A percentile compares a stretch with the other conserved stretches of the same genome.
These are phyloP conservation scores for Lactarius deliciosus DNA, from an alignment of 768 basidiomycete genomes.

Conservation along the genomic window DNA sequence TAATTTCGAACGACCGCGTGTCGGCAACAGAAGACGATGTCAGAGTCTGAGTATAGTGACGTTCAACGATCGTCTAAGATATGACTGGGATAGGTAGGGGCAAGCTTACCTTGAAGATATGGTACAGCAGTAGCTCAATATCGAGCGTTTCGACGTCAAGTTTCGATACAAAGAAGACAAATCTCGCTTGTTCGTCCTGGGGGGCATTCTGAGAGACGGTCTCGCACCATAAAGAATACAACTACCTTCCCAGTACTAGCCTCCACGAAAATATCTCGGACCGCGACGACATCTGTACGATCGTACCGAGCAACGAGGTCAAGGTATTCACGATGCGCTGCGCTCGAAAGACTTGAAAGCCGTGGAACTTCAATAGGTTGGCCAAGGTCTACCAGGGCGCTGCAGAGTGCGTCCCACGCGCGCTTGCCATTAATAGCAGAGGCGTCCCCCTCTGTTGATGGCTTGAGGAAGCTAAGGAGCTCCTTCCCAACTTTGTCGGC, in stretches of 20 bases:
- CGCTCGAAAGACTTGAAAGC: constrained; percentile 48
- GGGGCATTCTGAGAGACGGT: background rate
- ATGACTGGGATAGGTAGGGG: background rate
- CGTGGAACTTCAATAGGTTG: constrained; percentile 65
- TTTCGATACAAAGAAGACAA: constrained; percentile 63
- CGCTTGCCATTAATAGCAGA: constrained; percentile 65
- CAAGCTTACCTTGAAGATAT: constrained; percentile 65
- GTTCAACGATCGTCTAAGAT: background rate
- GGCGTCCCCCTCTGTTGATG: constrained; percentile 52
- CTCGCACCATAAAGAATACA: background rate
- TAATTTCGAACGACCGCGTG: constrained; percentile 61
- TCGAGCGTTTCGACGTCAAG: constrained; percentile 80
- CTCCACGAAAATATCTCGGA: constrained; percentile 66
- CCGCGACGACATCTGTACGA: constrained; percentile 57
- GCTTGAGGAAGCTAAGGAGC: constrained; percentile 67
- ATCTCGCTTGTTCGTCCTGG: constrained; percentile 49
- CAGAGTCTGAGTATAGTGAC: constrained; percentile 45
- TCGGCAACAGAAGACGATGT: constrained; percentile 47
- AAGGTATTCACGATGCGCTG: constrained; percentile 61
- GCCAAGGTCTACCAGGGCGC: constrained; percentile 75
- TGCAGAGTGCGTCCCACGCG: constrained; percentile 83
- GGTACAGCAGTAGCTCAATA: constrained; percentile 72
- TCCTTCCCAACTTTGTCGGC: constrained; percentile 89
- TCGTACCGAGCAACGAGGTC: constrained; percentile 66
- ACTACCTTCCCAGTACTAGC: constrained; percentile 48